Evolutionary conservation across 495 filamentous ascomycete species (phyloP), one percentile per base, ranked within the genome.

Genomic region (Cryomyces antarcticus): DNA sequence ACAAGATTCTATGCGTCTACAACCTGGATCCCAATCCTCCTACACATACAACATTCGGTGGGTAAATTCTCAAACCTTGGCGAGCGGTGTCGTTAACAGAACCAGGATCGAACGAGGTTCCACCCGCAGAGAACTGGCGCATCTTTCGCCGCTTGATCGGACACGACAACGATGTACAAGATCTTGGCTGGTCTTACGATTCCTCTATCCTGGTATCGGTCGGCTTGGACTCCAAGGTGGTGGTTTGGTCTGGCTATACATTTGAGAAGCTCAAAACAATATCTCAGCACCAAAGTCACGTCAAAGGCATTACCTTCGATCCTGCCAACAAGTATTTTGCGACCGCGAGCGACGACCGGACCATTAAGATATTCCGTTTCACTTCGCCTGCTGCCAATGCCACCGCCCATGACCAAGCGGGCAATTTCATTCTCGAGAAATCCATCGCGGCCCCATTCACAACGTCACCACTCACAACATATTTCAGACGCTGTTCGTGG

Each of bases 321-420:
- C 89, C 89, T 1, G 92, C 92, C 13, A 96, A 95, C 63, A 96
- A 96, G 55, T 96, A 93, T 65, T 99, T 99, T 61, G 89, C 89
- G 28, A 99, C 89, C 1, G 86, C 89, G 0, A 93, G 83, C 62
- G 89, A 99, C 56, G 89, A 99, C 56, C 78, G 89, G 30, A 84
- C 84, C 5, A 89, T 99, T 61, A 93, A 93, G 57, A 81, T 99
- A 46, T 94, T 92, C 62, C 79, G 87, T 42, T 99, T 93, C 57
- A 93, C 78, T 10, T 77, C 86, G 2, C 89, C 89, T 0, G 68
- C 74, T 0, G 80, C 88, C n/a, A 95, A 93, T 61, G 83, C 92
- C 7, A 89, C 83, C 4, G 71, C 85, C 28, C 78, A 94, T 49
- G 92, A 99, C 51, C 88, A 93, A 59, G 72, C 85, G 51, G 86